phyloP scores from a whole-genome alignment of 2,329 filamentous ascomycete species.

The Trichophyton verrucosum region DNA sequence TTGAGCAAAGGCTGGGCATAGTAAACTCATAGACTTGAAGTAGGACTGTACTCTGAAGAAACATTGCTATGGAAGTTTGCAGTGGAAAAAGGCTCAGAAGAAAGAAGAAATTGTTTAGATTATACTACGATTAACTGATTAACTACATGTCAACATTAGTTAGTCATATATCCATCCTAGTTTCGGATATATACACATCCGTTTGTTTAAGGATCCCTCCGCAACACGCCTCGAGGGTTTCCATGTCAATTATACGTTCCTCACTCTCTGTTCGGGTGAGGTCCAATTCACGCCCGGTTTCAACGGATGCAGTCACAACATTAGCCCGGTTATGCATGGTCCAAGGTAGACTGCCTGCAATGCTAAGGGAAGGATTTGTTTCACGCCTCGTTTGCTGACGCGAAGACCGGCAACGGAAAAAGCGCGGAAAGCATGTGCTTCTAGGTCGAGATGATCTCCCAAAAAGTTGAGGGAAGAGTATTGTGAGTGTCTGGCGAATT shows the following conservation, averaged over 20 bases:
- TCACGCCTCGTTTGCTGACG: not conserved
- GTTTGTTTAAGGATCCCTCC: conserved; percentile 8
- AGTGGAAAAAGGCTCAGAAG: not conserved
- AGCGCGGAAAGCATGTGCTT: not conserved
- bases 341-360: not conserved
- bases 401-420: not conserved
- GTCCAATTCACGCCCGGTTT: not conserved
- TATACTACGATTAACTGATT: not conserved
- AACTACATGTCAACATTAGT: not conserved
- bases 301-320: conserved; percentile 7
- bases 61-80: not conserved
- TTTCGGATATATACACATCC: conserved; percentile 7
- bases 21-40: not conserved
- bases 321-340: conserved; percentile 6
- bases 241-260: conserved; percentile 6
- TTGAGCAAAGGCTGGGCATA: not conserved
- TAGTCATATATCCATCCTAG: not conserved
- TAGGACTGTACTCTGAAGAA: not conserved
- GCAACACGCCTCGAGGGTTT: not conserved
- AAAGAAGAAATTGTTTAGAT: not conserved
- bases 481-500: conserved; percentile 9
- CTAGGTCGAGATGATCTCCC: not conserved
- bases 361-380: not conserved
- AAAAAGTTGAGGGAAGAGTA: conserved; percentile 7
- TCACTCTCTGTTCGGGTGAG: conserved; percentile 7